Evolutionary conservation across 2,329 filamentous ascomycete genomes (phyloP).

Genomic region (Alternaria sp.): DNA sequence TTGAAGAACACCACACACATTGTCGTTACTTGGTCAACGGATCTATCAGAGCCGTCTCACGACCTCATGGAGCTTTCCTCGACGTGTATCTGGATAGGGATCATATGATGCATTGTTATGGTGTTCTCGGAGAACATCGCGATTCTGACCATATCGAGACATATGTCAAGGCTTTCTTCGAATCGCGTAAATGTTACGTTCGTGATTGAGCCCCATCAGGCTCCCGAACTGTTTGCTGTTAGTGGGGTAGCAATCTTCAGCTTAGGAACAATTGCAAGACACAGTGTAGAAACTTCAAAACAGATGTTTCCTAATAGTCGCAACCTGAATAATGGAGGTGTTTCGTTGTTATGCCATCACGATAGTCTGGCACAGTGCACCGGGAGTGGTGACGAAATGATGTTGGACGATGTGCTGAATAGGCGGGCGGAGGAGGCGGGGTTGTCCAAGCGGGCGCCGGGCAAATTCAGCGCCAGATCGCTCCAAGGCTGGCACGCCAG

Average conservation of each 20-base stretch:
- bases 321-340: not conserved
- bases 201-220: not conserved
- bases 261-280: not conserved
- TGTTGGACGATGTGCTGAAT: no score
- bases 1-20: not conserved
- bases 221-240: not conserved
- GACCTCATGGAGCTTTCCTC: not conserved
- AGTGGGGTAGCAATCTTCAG: not conserved
- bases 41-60: not conserved
- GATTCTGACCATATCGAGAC: not conserved
- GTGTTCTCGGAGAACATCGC: not conserved
- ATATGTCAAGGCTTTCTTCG: not conserved
- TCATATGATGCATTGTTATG: not conserved
- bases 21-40: not conserved
- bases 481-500: not conserved
- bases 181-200: not conserved
- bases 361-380: no score
- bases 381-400: no score
- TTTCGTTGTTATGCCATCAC: no score
- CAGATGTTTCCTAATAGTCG: not conserved
- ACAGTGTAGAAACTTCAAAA: not conserved
- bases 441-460: not conserved
- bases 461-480: not conserved
- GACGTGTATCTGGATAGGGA: not conserved
- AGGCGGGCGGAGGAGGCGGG: not conserved